Evolutionary conservation across 495 filamentous ascomycete species (phyloP), one percentile per base, ranked within the genome.

Genomic region (Margaritispora aquatica): DNA sequence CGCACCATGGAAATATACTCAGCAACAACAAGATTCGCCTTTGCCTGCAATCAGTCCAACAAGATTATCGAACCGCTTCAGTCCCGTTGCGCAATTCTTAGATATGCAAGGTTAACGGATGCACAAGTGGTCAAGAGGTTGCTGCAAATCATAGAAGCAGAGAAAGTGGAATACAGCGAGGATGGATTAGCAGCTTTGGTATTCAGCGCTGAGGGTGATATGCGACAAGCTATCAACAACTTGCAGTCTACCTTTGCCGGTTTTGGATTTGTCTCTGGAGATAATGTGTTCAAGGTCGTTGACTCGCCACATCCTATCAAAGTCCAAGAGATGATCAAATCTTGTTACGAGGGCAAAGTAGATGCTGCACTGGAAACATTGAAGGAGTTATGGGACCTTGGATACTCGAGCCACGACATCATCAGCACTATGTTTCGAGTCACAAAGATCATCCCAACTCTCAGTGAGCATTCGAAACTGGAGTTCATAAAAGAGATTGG

Each of bases 1-100:
- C 81, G 94, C 31, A 99, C 94, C 1, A 99, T 99, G 94, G 94
- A 99, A 75, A 99, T 99, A 63, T 97, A 99, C 77, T 92, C 88
- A 15, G 84, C 89, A 29, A 99, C 94, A 1, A 99, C 94, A 26
- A 85, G 94, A 60, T 99, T 99, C 72, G 95, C 94, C 0, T 97
- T 99, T 66, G 94, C 94, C 9, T 97, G 95, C 78, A 99, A 99
- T 71, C 90, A 96, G 72, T 92, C 87, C 57, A 99, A 97, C 76
- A 99, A 97, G 75, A 97, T 99, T 71, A 99, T 99, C 74, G 94
- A 99, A 72, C 95, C 94, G 9, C 76, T 99, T 44, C 94, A 99
- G 72, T 96, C 91, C 13, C 85, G 94, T 55, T 99, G 94, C 68
- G 94, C 94, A 3, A 97, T 99, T 67, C 85, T 99, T 31, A 88